Evolutionary conservation across 2,329 filamentous ascomycete species (phyloP), one percentile per base, ranked within the genome.

Genomic region (Gnomoniopsis sp.): DNA sequence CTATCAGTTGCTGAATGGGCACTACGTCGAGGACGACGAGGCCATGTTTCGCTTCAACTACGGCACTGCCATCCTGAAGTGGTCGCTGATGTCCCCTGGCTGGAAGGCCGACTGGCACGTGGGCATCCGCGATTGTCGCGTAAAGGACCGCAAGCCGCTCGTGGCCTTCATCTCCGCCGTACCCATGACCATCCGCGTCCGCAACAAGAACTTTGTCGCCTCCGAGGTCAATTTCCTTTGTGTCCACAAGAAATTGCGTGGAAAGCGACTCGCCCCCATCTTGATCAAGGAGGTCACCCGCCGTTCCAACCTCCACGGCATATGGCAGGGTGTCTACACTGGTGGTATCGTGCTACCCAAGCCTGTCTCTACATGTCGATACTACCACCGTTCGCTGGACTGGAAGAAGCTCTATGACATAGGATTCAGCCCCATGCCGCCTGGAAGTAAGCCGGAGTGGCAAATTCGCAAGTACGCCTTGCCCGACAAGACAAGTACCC

Each of bases 21-120:
- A 99, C 76, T 99, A 98, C 66, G 95, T 99, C 60, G 95, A 99
- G 77, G 95, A 99, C 72, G 89, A 92, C 67, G 93, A 96, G 72
- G 92, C 93, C 62, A 96, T 96, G 83, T 98, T 99, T 79, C 88
- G 95, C 55, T 98, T 99, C 81, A 93, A 95, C 73, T 99, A 99
- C 77, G 96, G 92, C 1, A 79, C 86, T 43, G 87, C 89, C 1
- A 96, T 98, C 70, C 79, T 99, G 50, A 88, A 91, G 72, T 99
- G 95, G 92, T 92, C 93, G 12, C 84, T 99, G 70, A 93, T 96
- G 81, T 88, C 93, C 48, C 95, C 95, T 0, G 93, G 92, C 57
- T 99, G 95, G 93, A 88, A 86, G 69, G 90, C 90, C 72, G 86
- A 93, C 67, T 99, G 95, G 91, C 93, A 99, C 71, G 87, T 98